Evolutionary conservation across 306 rosid species (phyloP), one percentile per base, ranked within the genome.

Genomic region (Morella rubra): DNA sequence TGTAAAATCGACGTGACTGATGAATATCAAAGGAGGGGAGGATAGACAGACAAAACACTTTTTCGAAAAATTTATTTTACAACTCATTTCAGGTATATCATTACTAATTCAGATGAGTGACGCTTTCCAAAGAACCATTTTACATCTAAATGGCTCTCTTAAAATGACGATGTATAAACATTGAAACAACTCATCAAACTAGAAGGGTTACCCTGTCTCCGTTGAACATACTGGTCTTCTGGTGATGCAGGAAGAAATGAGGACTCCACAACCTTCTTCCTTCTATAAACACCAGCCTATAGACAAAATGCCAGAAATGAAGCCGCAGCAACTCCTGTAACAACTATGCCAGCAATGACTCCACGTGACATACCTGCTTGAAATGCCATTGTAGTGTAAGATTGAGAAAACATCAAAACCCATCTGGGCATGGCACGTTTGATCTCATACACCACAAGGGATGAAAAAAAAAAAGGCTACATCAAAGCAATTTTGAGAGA

Each of bases 281-380:
- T 86, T 84, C 80, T 84, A 73, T 58, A 64, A 62, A 86, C 27
- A 45, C 82, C 72, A 60, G 79, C 20, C 73, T 83, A 87, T 7
- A 86, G 47, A 56, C 73, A 19, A 58, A 81, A 47, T 74, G 82
- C 88, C 78, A 89, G 20, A 10, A 84, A 9, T 27, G 76, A 73
- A 59, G 81, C 69, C 15, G 83, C 91, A 79, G 72, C 74, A 80
- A 76, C 86, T 37, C 83, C 91, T 50, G 85, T 91, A 73, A 86
- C 69, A 27, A 71, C 82, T 44, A 86, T 77, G 77, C 90, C 89
- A 41, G 85, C 88, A 75, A 87, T 82, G 73, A 81, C 85, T 76
- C 87, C 86, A 32, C 80, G 32, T 13, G 91, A 81, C 5, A 86
- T 68, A 71, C 93, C 94, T 91, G 84, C 71, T 79, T 65, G 55